phyloP scores from a whole-genome alignment of 2,329 filamentous ascomycete genomes.

The Colletotrichum destructivum region DNA sequence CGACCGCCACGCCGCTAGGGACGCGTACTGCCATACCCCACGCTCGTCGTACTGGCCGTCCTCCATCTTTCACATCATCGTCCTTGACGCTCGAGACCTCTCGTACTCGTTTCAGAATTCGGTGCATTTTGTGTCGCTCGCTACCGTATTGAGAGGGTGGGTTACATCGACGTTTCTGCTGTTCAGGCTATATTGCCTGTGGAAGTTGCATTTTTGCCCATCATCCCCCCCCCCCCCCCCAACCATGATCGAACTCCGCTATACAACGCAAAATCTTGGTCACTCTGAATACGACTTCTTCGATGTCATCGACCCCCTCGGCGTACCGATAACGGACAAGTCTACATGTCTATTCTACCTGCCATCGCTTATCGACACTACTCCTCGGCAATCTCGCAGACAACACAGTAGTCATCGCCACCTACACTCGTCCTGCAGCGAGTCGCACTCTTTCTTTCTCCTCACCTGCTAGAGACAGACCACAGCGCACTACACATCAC shows the following conservation, averaged over 20 bases:
- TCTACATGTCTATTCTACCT: neutral
- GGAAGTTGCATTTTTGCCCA: slow-evolving; percentile 34
- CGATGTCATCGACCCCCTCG: neutral
- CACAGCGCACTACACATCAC: slow-evolving; percentile 2
- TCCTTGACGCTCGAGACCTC: neutral
- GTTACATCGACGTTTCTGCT: slow-evolving; percentile 30
- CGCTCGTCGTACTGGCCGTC: slow-evolving; percentile 7
- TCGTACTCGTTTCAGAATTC: slow-evolving; percentile 21
- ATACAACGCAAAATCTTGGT: slow-evolving; percentile 5
- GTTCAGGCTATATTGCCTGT: slow-evolving; percentile 25
- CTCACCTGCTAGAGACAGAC: neutral
- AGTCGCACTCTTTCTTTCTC: neutral
- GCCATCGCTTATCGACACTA: slow-evolving; percentile 35
- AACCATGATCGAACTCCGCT: slow-evolving; percentile 7
- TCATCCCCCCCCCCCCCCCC: neutral
- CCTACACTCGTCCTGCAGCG: neutral
- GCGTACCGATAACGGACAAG: neutral
- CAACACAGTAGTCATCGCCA: slow-evolving; percentile 1
- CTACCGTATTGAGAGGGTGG: slow-evolving; percentile 5
- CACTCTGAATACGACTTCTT: slow-evolving; percentile 13
- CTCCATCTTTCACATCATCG: neutral
- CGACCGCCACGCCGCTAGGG: slow-evolving; percentile 3
- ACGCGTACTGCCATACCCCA: slow-evolving; percentile 8
- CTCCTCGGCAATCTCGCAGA: slow-evolving; percentile 37
- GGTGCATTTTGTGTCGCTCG: neutral